Evolutionary conservation across 768 basidiomycete species (phyloP).

Genomic region (Tylopilus sp.): DNA sequence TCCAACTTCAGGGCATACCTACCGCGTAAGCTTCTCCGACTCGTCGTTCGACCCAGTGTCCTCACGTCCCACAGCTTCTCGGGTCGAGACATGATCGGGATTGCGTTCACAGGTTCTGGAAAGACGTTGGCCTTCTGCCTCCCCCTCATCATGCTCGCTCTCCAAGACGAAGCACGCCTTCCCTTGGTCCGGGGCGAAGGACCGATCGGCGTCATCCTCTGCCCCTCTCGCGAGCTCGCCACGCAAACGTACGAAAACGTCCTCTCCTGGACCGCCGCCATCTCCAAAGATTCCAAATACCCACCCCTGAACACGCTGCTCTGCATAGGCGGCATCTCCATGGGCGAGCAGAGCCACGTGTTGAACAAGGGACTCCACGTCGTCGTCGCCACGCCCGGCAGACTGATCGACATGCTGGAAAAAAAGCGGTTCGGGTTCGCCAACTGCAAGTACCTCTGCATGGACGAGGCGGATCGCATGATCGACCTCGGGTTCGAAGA

Average conservation of each 20-base stretch:
- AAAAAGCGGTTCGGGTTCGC: slow-evolving; percentile 91
- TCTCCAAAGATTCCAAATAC: slow-evolving; percentile 77
- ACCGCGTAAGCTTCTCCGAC: slow-evolving; percentile 64
- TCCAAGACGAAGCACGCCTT: slow-evolving; percentile 89
- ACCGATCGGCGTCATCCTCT: slow-evolving; percentile 93
- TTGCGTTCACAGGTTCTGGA: slow-evolving; percentile 98
- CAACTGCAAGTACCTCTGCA: slow-evolving; percentile 93
- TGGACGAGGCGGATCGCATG: slow-evolving; percentile 99
- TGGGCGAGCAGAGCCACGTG: slow-evolving; percentile 95
- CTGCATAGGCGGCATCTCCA: slow-evolving; percentile 97
- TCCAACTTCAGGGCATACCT: slow-evolving; percentile 96
- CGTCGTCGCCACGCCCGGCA: slow-evolving; percentile 94
- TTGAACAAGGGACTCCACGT: slow-evolving; percentile 91
- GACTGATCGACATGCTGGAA: slow-evolving; percentile 97
- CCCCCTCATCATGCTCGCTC: slow-evolving; percentile 94
- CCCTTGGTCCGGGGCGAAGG: slow-evolving; percentile 93
- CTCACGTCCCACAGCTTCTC: slow-evolving; percentile 59
- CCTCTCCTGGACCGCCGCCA: slow-evolving; percentile 75
- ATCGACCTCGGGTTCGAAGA: slow-evolving; percentile 99
- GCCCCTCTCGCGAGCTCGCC: slow-evolving; percentile 95
- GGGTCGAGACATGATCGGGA: slow-evolving; percentile 97
- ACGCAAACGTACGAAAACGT: slow-evolving; percentile 97
- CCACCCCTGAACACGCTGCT: slow-evolving; percentile 85
- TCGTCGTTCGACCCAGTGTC: background rate
- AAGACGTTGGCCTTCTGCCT: slow-evolving; percentile 98